A percentile compares a stretch with the other conserved stretches of the same genome.
Evolutionary conservation across 139 green algal species (phyloP).

Genomic region (Spirogloea muscicola): DNA sequence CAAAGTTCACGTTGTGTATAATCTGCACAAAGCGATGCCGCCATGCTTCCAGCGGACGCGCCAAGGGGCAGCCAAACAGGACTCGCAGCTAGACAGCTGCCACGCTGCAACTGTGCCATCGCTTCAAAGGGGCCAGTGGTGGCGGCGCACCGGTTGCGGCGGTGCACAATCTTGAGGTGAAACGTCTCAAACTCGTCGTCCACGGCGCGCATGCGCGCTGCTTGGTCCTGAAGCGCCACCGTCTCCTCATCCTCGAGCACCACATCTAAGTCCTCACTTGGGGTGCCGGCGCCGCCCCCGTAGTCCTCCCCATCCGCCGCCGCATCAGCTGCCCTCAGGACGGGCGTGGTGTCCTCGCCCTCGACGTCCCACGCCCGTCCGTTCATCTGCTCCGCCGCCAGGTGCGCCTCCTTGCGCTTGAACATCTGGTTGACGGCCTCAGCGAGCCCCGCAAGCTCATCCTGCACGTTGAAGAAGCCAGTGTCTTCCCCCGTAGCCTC

Average conservation of each 20-base stretch:
- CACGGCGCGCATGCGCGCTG: neutral
- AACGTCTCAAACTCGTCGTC: conserved; percentile 46
- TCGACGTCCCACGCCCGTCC: neutral
- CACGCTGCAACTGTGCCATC: too few relatives aligned
- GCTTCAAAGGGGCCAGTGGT: too few relatives aligned
- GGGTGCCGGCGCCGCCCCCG: neutral
- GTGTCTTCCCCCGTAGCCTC: neutral
- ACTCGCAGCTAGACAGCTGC: too few relatives aligned
- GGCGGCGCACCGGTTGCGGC: conserved; percentile 29
- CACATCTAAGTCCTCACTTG: neutral
- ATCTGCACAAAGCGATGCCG: too few relatives aligned
- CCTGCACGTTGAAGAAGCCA: neutral
- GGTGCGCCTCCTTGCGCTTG: neutral
- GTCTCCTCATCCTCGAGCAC: neutral
- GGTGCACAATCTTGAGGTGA: conserved; percentile 39
- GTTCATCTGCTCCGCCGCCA: neutral
- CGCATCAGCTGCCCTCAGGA: neutral
- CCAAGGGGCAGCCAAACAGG: neutral
- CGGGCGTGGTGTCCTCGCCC: neutral
- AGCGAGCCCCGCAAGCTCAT: neutral
- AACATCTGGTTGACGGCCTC: neutral
- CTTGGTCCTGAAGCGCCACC: neutral
- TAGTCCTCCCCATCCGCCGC: neutral
- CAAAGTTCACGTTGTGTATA: too few relatives aligned
- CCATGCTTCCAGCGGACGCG: too few relatives aligned